phyloP scores from a whole-genome alignment of 1,139 yeast genomes.

The Pneumocystis sp. region DNA sequence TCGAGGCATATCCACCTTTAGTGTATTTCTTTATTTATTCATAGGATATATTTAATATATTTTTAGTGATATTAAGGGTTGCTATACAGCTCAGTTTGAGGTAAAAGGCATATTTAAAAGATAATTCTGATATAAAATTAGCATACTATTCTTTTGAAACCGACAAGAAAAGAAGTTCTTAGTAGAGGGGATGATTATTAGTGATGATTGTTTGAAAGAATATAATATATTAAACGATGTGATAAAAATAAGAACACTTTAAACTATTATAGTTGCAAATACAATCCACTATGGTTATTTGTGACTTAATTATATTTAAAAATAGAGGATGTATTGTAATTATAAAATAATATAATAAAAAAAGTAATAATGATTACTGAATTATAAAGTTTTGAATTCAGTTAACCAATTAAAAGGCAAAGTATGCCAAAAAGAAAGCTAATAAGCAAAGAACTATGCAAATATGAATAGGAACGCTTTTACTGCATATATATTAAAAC shows the following conservation, averaged over 20 bases:
- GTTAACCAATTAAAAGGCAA: background rate
- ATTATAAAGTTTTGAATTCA: background rate
- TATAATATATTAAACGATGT: constrained; percentile 7
- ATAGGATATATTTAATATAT: background rate
- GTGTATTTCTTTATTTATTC: constrained; percentile 20
- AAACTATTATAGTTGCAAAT: background rate
- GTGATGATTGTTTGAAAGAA: constrained; percentile 15
- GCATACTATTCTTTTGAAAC: constrained; percentile 50
- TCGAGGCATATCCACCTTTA: constrained; percentile 94
- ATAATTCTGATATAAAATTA: background rate
- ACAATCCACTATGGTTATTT: background rate
- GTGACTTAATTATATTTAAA: background rate
- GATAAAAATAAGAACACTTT: background rate
- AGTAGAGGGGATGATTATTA: constrained; percentile 89
- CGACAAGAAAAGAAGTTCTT: constrained; percentile 84
- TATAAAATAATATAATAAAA: background rate
- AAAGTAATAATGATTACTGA: background rate
- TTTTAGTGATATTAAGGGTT: constrained; percentile 48
- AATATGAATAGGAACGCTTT: background rate
- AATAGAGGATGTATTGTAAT: background rate
- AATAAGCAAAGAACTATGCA: background rate
- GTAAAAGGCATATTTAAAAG: constrained; percentile 39
- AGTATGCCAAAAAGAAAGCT: background rate
- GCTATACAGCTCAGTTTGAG: constrained; percentile 91
- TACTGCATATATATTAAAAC: background rate